Evolutionary conservation across 1,139 yeast species (phyloP).

Genomic region (Yamadazyma siamensis): DNA sequence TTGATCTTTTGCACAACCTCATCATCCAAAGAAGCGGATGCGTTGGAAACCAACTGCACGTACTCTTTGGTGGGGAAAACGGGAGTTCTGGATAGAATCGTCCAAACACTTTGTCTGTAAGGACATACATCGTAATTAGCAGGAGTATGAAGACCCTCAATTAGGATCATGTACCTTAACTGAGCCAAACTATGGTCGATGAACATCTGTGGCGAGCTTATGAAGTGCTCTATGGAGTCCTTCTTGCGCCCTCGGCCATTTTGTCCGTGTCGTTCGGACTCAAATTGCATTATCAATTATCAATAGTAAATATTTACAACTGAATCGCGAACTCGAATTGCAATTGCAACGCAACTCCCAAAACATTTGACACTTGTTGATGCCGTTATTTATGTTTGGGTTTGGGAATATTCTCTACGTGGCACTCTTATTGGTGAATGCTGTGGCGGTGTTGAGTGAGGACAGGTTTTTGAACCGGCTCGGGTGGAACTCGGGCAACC

Average conservation of each 20-base stretch:
- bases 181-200: constrained; percentile 73
- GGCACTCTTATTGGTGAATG: constrained; percentile 38
- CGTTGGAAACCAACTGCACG: constrained; percentile 49
- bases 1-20: constrained; percentile 66
- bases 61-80: constrained; percentile 57
- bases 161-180: constrained; percentile 70
- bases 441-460: constrained; percentile 46
- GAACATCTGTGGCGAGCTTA: constrained; percentile 59
- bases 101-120: constrained; percentile 78
- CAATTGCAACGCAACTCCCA: too few relatives aligned
- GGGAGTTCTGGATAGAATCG: constrained; percentile 65
- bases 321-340: too few relatives aligned
- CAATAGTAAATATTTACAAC: too few relatives aligned
- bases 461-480: constrained; percentile 46
- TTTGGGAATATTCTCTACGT: constrained; percentile 44
- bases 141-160: constrained; percentile 67
- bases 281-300: too few relatives aligned
- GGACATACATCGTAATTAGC: constrained; percentile 55
- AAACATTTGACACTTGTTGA: too few relatives aligned
- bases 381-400: constrained; percentile 35
- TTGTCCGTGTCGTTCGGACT: too few relatives aligned
- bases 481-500: constrained; percentile 35
- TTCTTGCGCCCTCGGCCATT: constrained; percentile 43
- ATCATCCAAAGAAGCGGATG: constrained; percentile 44
- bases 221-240: constrained; percentile 64